These are phyloP conservation scores for Chaetoceros tenuissimus DNA, from an alignment of 108 stramenopile species.

Conservation along the genomic window DNA sequence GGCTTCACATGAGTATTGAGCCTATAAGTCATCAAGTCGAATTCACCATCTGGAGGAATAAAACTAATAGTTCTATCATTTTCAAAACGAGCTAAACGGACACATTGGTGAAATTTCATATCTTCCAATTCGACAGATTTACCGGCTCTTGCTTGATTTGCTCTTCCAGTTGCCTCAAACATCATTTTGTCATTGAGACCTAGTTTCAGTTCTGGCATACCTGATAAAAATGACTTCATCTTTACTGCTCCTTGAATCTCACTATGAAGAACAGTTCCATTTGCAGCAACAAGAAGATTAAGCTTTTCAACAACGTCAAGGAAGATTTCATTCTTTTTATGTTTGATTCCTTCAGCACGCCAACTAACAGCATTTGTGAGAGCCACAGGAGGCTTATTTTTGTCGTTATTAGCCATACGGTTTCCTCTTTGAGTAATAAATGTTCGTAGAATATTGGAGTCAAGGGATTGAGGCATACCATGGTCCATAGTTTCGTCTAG, in stretches of 20 bases:
- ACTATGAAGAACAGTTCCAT: constrained; percentile 91
- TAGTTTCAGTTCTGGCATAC: constrained; percentile 98
- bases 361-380: constrained; percentile 97
- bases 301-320: constrained; percentile 99
- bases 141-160: constrained; percentile 39
- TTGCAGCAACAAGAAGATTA: constrained; percentile 94
- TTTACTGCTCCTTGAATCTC: constrained; percentile 89
- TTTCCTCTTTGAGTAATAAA: constrained; percentile 96
- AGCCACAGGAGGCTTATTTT: constrained; percentile 88
- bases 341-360: constrained; percentile 98
- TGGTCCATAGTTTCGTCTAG: constrained; percentile 99
- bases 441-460: constrained; percentile 78
- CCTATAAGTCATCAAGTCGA: constrained; percentile 98
- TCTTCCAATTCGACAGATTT: constrained; percentile 99
- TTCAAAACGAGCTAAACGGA: constrained; percentile 96
- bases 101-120: constrained; percentile 99
- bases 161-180: constrained; percentile 79
- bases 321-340: constrained; percentile 99
- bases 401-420: constrained; percentile 77
- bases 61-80: constrained; percentile 99
- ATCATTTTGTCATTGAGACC: constrained; percentile 98
- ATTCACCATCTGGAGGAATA: constrained; percentile 99
- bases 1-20: constrained; percentile 99
- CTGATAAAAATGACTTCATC: constrained; percentile 93
- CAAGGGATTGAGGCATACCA: constrained; percentile 92